A percentile compares a stretch with the other conserved stretches of the same genome.
Conservation (phyloP, 192 early-diverging fungal species). For the Backusella sp. region DNA sequence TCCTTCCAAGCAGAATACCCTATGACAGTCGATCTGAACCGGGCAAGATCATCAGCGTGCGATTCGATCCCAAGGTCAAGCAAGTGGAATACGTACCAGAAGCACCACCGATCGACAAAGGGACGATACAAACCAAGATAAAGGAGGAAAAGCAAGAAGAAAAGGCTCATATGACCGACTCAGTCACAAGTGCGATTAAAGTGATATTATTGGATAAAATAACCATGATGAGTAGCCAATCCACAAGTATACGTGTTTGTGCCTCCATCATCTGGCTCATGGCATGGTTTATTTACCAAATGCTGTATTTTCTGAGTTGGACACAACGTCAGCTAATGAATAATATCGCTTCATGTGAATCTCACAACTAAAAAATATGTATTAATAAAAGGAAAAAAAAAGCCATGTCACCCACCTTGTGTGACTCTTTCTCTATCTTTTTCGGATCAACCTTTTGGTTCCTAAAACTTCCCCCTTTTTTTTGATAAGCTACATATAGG, state of each 20-base stretch:
- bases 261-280: not conserved
- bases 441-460: constrained; percentile 1
- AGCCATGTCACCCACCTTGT: not conserved
- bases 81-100: constrained; percentile 20
- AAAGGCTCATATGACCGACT: not conserved
- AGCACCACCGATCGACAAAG: constrained; percentile 1
- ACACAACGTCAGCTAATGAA: not conserved
- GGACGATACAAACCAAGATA: not conserved
- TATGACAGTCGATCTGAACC: constrained; percentile 10
- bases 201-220: not conserved
- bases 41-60: not conserved
- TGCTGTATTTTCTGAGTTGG: not conserved
- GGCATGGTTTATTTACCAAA: constrained; percentile 10
- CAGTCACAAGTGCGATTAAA: not conserved
- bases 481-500: too few species aligned
- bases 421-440: not conserved
- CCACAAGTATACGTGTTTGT: not conserved
- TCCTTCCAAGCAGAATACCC: not conserved
- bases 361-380: not conserved
- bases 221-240: not conserved
- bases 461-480: not conserved
- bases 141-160: not conserved
- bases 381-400: not conserved
- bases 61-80: constrained; percentile 11
- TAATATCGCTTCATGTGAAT: not conserved